Evolutionary conservation across 495 filamentous ascomycete species (phyloP).

Genomic region (Penicillium flavigenum): DNA sequence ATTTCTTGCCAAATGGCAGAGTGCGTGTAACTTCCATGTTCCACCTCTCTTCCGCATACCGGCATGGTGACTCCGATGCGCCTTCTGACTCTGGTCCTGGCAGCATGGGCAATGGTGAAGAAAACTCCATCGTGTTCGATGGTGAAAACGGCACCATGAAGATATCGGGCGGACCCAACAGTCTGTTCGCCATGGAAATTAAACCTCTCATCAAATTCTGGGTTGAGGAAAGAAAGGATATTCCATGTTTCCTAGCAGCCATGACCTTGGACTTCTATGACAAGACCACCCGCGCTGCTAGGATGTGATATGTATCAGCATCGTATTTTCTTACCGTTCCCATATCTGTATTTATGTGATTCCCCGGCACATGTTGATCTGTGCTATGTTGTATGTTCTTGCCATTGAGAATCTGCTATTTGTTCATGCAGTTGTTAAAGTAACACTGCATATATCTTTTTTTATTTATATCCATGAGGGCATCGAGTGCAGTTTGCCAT

Average conservation of each 20-base stretch:
- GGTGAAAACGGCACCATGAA: conserved; percentile 97
- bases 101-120: conserved; percentile 59
- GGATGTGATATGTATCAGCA: conserved; percentile 31
- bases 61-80: conserved; percentile 56
- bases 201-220: conserved; percentile 83
- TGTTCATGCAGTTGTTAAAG: not conserved
- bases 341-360: conserved; percentile 23
- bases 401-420: not conserved
- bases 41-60: conserved; percentile 56
- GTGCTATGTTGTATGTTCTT: conserved; percentile 29
- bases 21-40: conserved; percentile 82
- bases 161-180: conserved; percentile 84
- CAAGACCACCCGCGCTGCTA: conserved; percentile 61
- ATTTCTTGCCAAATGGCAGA: conserved; percentile 90
- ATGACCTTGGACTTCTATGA: conserved; percentile 91
- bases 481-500: no score
- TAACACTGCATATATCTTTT: not conserved
- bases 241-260: conserved; percentile 88
- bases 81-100: conserved; percentile 46
- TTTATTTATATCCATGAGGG: no score
- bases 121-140: conserved; percentile 92
- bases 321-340: conserved; percentile 1
- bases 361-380: conserved; percentile 26
- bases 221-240: conserved; percentile 86
- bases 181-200: conserved; percentile 80